A percentile compares a stretch with the other conserved stretches of the same genome.
phyloP scores from a whole-genome alignment of 768 basidiomycete species.

The Tulasnella sp. region DNA sequence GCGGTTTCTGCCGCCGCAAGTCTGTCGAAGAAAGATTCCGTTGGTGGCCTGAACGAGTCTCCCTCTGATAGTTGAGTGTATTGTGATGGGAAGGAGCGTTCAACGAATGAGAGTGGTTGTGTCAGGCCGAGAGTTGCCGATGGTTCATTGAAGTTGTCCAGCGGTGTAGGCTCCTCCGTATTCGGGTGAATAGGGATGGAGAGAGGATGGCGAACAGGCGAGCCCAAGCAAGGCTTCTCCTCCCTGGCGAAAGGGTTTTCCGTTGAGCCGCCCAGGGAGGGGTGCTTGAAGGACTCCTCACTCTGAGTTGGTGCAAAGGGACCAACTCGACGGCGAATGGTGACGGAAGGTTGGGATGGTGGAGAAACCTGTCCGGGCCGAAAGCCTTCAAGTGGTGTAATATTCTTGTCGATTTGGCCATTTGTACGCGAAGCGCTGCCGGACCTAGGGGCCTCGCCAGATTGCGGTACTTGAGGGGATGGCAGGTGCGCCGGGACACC shows the following conservation, averaged over 20 bases:
- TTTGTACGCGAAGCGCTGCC: not conserved
- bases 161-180: not conserved
- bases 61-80: not conserved
- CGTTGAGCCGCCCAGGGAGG: not conserved
- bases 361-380: not conserved
- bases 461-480: not conserved
- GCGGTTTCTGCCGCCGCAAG: not conserved
- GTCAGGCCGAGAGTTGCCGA: not conserved
- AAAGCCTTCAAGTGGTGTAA: not conserved
- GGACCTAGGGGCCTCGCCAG: not conserved
- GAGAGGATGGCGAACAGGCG: not conserved
- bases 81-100: slow-evolving; percentile 9
- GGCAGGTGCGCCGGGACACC: not conserved
- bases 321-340: not conserved
- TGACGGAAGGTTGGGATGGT: no score
- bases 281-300: not conserved
- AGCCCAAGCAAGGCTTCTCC: not conserved
- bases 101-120: slow-evolving; percentile 5
- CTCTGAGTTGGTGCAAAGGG: not conserved
- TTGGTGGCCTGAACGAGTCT: slow-evolving; percentile 8
- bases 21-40: slow-evolving; percentile 1
- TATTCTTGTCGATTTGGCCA: not conserved
- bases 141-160: not conserved
- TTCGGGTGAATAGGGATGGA: not conserved
- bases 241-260: not conserved